Evolutionary conservation across 176 grass and related monocot species (phyloP), one percentile per base, ranked within the genome.

Genomic region (Oryza coarctata): DNA sequence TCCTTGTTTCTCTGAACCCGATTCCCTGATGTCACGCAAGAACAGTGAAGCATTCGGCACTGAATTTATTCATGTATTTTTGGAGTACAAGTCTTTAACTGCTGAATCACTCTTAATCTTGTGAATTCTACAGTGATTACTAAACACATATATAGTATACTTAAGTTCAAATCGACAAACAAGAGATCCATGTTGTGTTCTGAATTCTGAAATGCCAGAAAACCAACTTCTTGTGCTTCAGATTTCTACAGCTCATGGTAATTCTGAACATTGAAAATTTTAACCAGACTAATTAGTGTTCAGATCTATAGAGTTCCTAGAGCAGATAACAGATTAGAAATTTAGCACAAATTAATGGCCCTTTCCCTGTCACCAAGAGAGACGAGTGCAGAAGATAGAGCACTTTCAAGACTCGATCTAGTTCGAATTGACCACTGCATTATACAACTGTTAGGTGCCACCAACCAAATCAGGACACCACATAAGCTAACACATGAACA

Each of bases 1-100:
- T 45, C 9, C 71, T 74, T 73, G 69, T 74, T 78, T 70, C 39
- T 65, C 67, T 65, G 77, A 32, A 70, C 63, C 29, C 28, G 34
- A 80, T 66, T 86, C 70, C 83, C 90, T 90, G 86, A 5, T 44
- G 43, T 72, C 81, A 86, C 4, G 4, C 72, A 91, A 45, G 33
- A 93, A 93, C 14, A 71, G 11, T 5, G 26, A 76, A 69, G 12
- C 40, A 73, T 83, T 61, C 75, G 55, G 17, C 52, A 73, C 76
- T 26, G 31, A 45, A 65, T 76, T 26, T 29, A 1, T 8, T 73
- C 22, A 40, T 68, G 45, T 36, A 8, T 23, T 36, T 47, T 4
- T 88, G 14, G 18, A 18, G n/a, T 23, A 25, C 7, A 84, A 62
- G 31, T 66, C 43, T 60, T 60, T 28, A 58, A 45, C 34, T 82